phyloP scores from a whole-genome alignment of 306 rosid genomes.

The Oemleria cerasiformis region DNA sequence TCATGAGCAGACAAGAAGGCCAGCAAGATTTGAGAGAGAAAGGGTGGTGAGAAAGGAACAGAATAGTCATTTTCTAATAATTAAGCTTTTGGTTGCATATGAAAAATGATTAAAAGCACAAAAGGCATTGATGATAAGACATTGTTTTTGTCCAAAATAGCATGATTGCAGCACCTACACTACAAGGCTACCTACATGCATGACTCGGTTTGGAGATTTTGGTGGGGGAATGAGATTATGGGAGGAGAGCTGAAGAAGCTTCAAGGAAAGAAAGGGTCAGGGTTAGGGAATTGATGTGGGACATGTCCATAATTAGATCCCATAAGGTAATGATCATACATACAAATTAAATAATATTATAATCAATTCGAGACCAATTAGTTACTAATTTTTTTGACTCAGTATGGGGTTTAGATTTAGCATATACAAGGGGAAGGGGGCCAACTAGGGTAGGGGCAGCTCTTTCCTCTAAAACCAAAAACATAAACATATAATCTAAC shows the following conservation, averaged over 20 bases:
- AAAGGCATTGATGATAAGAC: constrained; percentile 8
- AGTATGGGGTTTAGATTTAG: constrained; percentile 4
- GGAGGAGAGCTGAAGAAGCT: constrained; percentile 37
- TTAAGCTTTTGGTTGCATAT: background rate
- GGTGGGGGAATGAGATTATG: constrained; percentile 12
- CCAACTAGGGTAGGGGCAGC: background rate
- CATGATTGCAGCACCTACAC: constrained; percentile 15
- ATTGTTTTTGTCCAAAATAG: constrained; percentile 3
- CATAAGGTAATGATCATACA: background rate
- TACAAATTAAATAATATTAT: background rate
- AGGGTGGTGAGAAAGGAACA: background rate
- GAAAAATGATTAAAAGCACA: background rate
- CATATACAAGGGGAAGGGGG: constrained; percentile 5
- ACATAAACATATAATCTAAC: background rate
- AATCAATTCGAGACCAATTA: background rate
- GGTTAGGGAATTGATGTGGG: background rate
- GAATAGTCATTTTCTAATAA: background rate
- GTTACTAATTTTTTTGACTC: background rate
- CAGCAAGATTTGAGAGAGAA: background rate
- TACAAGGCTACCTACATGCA: background rate
- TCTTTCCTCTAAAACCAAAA: background rate
- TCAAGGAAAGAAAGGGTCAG: constrained; percentile 31
- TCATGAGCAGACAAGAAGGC: background rate
- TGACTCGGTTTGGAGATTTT: constrained; percentile 23
- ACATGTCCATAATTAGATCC: constrained; percentile 25